Base-by-base conservation (phyloP, 2,329 filamentous ascomycete species). In the Pseudomassariella vexata region DNA sequence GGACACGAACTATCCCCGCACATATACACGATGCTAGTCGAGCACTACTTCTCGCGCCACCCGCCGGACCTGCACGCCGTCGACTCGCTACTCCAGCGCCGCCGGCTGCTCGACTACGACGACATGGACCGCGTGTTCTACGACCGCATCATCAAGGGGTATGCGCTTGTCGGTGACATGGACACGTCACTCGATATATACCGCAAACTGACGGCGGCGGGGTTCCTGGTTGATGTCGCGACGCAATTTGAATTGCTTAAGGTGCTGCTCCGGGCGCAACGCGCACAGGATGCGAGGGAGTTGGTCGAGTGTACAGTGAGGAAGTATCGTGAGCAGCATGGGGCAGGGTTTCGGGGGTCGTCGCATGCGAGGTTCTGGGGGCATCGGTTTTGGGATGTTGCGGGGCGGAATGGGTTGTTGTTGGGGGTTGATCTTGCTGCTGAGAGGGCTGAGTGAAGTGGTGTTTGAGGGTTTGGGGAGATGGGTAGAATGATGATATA, bases 21-120 rank as follows among this genome's bases (percentile, higher is more conserved):
- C 45, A 83, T 87, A 48, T 84, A 84, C 61, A 89, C 84, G 16
- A 83, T 81, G 47, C 70, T 92, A 14, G 63, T 84, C 27, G 73
- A 80, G 27, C 68, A 82, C 50, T 81, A 80, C 50, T 82, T 89
- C 50, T 48, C 63, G 7, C 68, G 66, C 30, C 39, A 59, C 2
- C 74, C 76, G 3, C 76, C 79, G 0, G 68, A 83, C 43, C 59
- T 84, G 19, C 55, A 59, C 2, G 71, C 73, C 10, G 68, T 85
- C n/a, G 68, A 76, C 22, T 52, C 55, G 0, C 61, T 89, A 4
- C 74, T 86, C 43, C 55, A 63, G n/a, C 51, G 56, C 5, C 64
- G 72, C 26, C 49, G 56, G 17, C 40, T 52, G 3, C 12, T 48
- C 50, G 15, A 47, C 46, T 37, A 36, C 30, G 39, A 50, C 28